Evolutionary conservation across 2,329 filamentous ascomycete genomes (phyloP).

Genomic region (Teratosphaeria zuluensis): DNA sequence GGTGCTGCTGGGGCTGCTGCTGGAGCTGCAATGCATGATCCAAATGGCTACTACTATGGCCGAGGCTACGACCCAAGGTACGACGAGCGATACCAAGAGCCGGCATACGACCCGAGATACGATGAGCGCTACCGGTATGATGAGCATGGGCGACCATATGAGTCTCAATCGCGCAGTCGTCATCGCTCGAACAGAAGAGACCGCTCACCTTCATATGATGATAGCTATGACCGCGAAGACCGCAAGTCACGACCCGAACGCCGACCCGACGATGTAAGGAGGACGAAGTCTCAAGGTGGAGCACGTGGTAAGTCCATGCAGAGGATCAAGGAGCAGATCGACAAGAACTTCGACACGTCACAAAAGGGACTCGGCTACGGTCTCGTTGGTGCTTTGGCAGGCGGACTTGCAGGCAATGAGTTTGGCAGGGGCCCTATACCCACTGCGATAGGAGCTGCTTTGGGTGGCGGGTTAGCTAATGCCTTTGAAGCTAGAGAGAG

Average conservation of each 20-base stretch:
- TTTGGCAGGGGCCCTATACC: conserved; percentile 17
- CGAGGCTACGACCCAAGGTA: conserved; percentile 6
- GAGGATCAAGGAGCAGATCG: conserved; percentile 14
- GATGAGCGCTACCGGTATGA: conserved; percentile 8
- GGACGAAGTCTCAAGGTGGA: conserved; percentile 5
- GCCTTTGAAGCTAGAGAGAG: conserved; percentile 21
- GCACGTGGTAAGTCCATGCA: conserved; percentile 17
- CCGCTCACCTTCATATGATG: conserved; percentile 3
- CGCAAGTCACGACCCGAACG: background rate
- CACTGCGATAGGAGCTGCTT: conserved; percentile 16
- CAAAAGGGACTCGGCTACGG: conserved; percentile 17
- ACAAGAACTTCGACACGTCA: conserved; percentile 18
- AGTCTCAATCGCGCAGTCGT: conserved; percentile 1
- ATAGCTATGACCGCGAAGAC: conserved; percentile 2
- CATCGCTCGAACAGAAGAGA: conserved; percentile 1
- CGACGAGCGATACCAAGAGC: conserved; percentile 7
- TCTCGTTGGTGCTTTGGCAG: conserved; percentile 21
- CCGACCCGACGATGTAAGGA: conserved; percentile 3
- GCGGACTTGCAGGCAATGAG: conserved; percentile 20
- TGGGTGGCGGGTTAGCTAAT: conserved; percentile 22
- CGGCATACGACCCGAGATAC: conserved; percentile 6
- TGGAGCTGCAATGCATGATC: conserved; percentile 1
- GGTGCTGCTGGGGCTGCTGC: conserved; percentile 3
- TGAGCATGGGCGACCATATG: conserved; percentile 6
- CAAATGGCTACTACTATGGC: background rate